phyloP scores from a whole-genome alignment of 163 green algal species.

The Scenedesmus sp. region DNA sequence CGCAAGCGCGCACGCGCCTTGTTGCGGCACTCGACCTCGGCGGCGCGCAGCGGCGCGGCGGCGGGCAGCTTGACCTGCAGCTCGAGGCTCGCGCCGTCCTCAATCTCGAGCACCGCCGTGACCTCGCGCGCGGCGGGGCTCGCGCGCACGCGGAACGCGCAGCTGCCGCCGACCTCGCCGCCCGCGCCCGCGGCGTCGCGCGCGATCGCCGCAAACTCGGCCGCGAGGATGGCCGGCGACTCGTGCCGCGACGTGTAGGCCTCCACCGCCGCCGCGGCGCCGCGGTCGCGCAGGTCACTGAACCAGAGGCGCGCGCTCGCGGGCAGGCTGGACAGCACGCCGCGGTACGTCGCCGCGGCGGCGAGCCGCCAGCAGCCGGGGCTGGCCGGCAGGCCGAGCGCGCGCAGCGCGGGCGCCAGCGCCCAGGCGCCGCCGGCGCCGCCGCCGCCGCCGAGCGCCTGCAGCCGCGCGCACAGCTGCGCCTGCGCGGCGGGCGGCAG shows the following conservation, averaged over 20 bases:
- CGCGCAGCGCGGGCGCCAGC: constrained; percentile 3
- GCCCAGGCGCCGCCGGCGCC: not conserved
- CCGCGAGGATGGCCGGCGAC: constrained; percentile 68
- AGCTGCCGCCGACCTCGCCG: constrained; percentile 34
- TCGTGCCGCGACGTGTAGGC: constrained; percentile 76
- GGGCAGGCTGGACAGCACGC: constrained; percentile 72
- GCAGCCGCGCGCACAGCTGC: constrained; percentile 13
- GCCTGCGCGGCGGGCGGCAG: constrained; percentile 31
- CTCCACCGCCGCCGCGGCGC: constrained; percentile 65
- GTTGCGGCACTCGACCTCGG: constrained; percentile 76
- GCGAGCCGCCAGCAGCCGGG: constrained; percentile 45
- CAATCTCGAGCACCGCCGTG: constrained; percentile 77
- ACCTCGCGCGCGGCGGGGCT: constrained; percentile 69
- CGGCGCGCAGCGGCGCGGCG: constrained; percentile 77
- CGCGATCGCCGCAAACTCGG: constrained; percentile 68
- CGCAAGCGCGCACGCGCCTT: constrained; percentile 39
- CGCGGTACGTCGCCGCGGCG: constrained; percentile 58
- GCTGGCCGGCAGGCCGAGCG: constrained; percentile 1
- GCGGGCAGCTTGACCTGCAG: constrained; percentile 85
- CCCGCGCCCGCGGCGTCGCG: not conserved
- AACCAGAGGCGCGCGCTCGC: constrained; percentile 81
- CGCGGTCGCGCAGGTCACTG: constrained; percentile 69
- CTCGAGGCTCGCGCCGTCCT: constrained; percentile 86
- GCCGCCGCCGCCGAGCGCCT: not conserved
- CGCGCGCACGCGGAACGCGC: constrained; percentile 69